phyloP scores from a whole-genome alignment of 768 basidiomycete species.

The Royoungia palumana region DNA sequence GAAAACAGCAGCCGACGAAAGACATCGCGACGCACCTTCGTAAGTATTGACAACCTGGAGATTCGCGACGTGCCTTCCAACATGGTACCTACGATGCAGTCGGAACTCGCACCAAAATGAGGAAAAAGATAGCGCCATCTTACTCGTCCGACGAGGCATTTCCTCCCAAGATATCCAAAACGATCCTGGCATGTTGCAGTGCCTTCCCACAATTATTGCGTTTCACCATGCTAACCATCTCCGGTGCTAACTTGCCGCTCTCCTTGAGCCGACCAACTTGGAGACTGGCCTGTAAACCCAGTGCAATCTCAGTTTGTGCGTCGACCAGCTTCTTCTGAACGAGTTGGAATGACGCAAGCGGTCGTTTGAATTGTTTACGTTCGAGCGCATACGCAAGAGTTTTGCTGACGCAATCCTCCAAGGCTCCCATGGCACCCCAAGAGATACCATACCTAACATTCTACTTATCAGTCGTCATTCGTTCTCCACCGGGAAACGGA shows the following conservation, averaged over 20 bases:
- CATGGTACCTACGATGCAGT: constrained; percentile 63
- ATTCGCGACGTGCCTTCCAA: constrained; percentile 93
- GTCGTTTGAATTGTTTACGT: constrained; percentile 84
- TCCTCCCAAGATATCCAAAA: constrained; percentile 91
- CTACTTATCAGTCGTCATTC: neutral
- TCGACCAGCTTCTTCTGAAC: constrained; percentile 97
- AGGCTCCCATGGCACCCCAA: constrained; percentile 94
- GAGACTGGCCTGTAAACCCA: constrained; percentile 72
- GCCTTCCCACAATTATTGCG: constrained; percentile 96
- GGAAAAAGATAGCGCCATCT: constrained; percentile 17
- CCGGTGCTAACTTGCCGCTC: constrained; percentile 62
- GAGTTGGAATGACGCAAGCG: constrained; percentile 94
- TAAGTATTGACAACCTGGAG: constrained; percentile 96
- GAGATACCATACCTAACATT: constrained; percentile 71
- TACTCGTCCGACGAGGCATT: constrained; percentile 94
- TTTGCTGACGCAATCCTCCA: constrained; percentile 83
- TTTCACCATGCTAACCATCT: constrained; percentile 95
- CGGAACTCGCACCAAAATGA: neutral
- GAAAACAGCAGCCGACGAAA: neutral
- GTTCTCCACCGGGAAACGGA: neutral
- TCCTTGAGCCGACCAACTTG: constrained; percentile 91
- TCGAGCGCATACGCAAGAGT: constrained; percentile 85
- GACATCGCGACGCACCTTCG: constrained; percentile 54
- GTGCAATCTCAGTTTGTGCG: constrained; percentile 80
- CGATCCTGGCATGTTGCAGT: constrained; percentile 69